phyloP scores from a whole-genome alignment of 2,329 filamentous ascomycete genomes.

The Alternaria solani region DNA sequence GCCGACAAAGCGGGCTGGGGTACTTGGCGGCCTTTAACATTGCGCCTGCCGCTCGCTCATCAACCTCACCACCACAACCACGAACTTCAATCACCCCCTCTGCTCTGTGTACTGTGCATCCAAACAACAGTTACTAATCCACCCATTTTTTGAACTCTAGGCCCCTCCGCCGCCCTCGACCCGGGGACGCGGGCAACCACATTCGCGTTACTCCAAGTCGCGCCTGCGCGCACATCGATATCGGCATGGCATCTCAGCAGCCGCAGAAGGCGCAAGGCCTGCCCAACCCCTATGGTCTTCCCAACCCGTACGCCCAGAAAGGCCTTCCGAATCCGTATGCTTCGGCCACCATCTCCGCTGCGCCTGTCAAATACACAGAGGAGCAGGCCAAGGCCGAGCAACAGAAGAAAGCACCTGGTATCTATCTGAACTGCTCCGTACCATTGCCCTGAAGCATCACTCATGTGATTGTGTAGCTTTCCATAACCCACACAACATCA shows the following conservation, averaged over 20 bases:
- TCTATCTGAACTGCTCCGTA: conserved; percentile 34
- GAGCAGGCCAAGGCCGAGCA: conserved; percentile 44
- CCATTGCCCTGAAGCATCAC: conserved; percentile 32
- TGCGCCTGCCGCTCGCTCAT: conserved; percentile 10
- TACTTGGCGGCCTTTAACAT: conserved; percentile 1
- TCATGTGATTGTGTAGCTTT: conserved; percentile 43
- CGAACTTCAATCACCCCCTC: background rate
- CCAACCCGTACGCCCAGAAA: conserved; percentile 38
- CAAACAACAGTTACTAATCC: background rate
- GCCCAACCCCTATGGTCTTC: conserved; percentile 41
- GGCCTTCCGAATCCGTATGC: conserved; percentile 42
- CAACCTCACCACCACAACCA: background rate
- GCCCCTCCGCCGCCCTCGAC: background rate
- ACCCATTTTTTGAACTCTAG: background rate
- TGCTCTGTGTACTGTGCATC: background rate
- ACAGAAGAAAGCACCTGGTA: conserved; percentile 46
- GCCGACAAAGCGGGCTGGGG: conserved; percentile 6
- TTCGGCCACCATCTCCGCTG: conserved; percentile 36
- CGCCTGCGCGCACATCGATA: conserved; percentile 15
- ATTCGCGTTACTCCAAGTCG: conserved; percentile 12
- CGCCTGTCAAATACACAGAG: conserved; percentile 39
- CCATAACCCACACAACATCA: conserved; percentile 45
- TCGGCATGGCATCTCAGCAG: conserved; percentile 36
- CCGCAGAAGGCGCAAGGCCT: conserved; percentile 35
- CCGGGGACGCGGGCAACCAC: background rate